A percentile compares a stretch with the other conserved stretches of the same genome.
Conservation (phyloP, 2,329 filamentous ascomycete genomes). For the Sporothrix luriei region DNA sequence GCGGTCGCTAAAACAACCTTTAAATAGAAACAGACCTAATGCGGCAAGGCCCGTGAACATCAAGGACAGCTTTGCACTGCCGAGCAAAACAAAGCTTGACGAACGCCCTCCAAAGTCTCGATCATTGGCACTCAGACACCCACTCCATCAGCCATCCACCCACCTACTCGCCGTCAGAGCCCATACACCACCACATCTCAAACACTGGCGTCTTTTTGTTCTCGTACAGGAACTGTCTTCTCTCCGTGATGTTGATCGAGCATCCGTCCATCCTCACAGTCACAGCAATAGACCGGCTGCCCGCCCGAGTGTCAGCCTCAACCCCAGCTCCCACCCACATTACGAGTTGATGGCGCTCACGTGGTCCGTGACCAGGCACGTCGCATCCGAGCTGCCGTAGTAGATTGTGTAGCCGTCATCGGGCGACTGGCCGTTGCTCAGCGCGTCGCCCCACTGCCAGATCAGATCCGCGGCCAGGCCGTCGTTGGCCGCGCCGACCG, state of each 20-base stretch:
- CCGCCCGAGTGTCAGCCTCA: not conserved
- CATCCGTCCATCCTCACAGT: not conserved
- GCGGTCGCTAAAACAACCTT: not conserved
- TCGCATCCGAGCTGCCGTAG: slow-evolving; percentile 47
- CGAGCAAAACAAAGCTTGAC: not conserved
- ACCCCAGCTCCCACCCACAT: not conserved
- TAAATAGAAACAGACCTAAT: slow-evolving; percentile 18
- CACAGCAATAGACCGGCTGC: not conserved
- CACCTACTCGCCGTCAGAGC: not conserved
- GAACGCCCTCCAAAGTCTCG: not conserved
- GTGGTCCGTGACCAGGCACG: slow-evolving; percentile 51
- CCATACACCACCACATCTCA: slow-evolving; percentile 6
- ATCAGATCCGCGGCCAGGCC: slow-evolving; percentile 47
- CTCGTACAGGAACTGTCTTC: slow-evolving; percentile 1
- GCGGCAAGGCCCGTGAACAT: not conserved
- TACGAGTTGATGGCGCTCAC: slow-evolving; percentile 42
- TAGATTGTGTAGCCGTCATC: slow-evolving; percentile 53
- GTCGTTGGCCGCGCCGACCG: slow-evolving; percentile 39
- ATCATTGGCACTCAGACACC: not conserved
- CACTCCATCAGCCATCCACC: not conserved
- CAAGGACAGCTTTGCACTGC: not conserved
- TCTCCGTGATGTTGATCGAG: not conserved
- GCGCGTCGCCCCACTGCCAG: slow-evolving; percentile 48
- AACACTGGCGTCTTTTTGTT: slow-evolving; percentile 7
- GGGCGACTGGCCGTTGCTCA: slow-evolving; percentile 47